Evolutionary conservation across 495 filamentous ascomycete genomes (phyloP), one percentile per base, ranked within the genome.

Genomic region (Baudoinia panamericana): DNA sequence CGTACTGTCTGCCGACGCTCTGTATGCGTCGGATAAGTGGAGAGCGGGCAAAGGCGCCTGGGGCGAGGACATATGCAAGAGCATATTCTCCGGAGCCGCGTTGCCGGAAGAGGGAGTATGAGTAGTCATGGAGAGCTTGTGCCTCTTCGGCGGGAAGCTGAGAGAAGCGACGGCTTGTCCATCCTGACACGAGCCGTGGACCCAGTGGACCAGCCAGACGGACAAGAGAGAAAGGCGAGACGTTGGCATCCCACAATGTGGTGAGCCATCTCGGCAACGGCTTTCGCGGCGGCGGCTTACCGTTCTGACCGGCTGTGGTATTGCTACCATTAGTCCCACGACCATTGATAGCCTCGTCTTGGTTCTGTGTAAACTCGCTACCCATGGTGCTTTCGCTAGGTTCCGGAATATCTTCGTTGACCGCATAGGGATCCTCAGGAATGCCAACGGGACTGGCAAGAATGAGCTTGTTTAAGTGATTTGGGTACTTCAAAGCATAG

Each of bases 181-280:
- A 97, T 15, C 90, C 88, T 0, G 87, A 94, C 0, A 93, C 84
- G 22, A 97, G 69, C 2, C 86, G 76, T 5, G 90, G 90, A 1
- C 90, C 90, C 1, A 97, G 59, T 0, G 90, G 90, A n/a, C 90
- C 90, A 8, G 84, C 63, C 70, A 87, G 80, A 38, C 90, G 82
- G 7, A 97, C 73, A 13, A 97, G 60, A 46, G 75, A 83, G 59
- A 97, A 97, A 13, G 92, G 90, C 0, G 85, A 93, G 48, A 97
- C 78, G 55, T 97, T 97, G 48, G 84, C 84, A 43, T 97, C 90
- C 90, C 90, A 97, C 24, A 97, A 71, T 57, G 84, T 93, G 21
- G 75, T 75, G 13, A 95, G 65, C 84, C 85, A 93, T 57, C 78
- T 78, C 0, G 86, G 81, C 10, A 84, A 50, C 13, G 78, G 80